These are phyloP conservation scores for Petunia hybrid DNA, from an alignment of 305 asterid species.

Conservation along the genomic window DNA sequence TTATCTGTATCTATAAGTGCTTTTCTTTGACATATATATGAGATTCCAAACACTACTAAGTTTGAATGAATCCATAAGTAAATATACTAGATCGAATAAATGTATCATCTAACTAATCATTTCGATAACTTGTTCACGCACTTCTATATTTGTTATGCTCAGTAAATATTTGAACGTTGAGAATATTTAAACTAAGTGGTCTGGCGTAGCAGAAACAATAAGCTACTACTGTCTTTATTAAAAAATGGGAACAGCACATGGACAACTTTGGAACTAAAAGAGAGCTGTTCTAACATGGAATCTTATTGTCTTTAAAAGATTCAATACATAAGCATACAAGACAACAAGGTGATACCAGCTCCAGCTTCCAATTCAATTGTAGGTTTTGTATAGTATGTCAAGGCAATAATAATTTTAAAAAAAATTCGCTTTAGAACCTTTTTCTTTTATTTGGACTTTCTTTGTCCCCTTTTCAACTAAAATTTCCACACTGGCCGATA, in stretches of 20 bases:
- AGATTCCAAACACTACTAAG: too few relatives aligned
- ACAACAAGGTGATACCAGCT: slow-evolving; percentile 41
- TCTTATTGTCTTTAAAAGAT: slow-evolving; percentile 16
- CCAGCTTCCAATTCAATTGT: background rate
- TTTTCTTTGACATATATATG: too few relatives aligned
- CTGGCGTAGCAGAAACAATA: slow-evolving; percentile 53
- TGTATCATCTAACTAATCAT: too few relatives aligned
- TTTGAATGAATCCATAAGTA: too few relatives aligned
- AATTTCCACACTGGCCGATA: too few relatives aligned
- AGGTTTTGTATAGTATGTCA: background rate
- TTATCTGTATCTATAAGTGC: too few relatives aligned
- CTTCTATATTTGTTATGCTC: background rate
- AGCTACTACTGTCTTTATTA: slow-evolving; percentile 40
- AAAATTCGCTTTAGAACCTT: background rate
- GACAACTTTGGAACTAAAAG: slow-evolving; percentile 51
- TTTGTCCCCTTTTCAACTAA: background rate
- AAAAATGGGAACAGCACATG: slow-evolving; percentile 55
- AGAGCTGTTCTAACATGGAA: slow-evolving; percentile 32
- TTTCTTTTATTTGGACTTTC: background rate
- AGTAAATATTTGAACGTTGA: slow-evolving; percentile 43
- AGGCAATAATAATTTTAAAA: background rate
- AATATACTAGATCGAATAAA: too few relatives aligned
- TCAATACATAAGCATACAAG: slow-evolving; percentile 23
- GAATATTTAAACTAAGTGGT: slow-evolving; percentile 47
- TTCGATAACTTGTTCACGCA: too few relatives aligned